phyloP scores from a whole-genome alignment of 2,329 filamentous ascomycete genomes.

The Zalaria sp. region DNA sequence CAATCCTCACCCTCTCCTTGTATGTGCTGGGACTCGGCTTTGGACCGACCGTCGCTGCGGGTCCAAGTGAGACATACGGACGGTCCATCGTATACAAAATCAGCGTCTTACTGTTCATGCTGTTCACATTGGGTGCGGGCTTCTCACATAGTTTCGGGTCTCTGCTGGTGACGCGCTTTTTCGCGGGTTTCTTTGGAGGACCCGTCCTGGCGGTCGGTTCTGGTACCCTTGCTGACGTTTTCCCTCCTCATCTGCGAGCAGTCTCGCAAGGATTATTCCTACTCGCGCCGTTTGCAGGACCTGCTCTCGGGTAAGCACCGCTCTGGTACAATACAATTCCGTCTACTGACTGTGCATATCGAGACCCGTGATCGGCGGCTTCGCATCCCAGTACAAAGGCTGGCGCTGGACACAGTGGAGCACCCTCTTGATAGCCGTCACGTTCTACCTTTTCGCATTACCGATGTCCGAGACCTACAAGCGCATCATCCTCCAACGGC shows the following conservation, averaged over 20 bases:
- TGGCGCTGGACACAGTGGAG: slow-evolving; percentile 32
- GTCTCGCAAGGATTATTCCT: slow-evolving; percentile 22
- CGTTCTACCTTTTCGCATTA: slow-evolving; percentile 22
- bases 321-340: no score
- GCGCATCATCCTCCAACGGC: slow-evolving; percentile 27
- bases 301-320: slow-evolving; percentile 18
- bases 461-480: slow-evolving; percentile 44
- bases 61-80: slow-evolving; percentile 57
- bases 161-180: slow-evolving; percentile 51
- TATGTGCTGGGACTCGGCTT: slow-evolving; percentile 52
- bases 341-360: no score
- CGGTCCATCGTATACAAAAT: slow-evolving; percentile 56
- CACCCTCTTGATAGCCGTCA: no score
- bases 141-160: slow-evolving; percentile 51
- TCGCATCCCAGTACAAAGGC: slow-evolving; percentile 24
- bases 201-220: slow-evolving; percentile 27
- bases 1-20: slow-evolving; percentile 44
- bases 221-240: slow-evolving; percentile 27
- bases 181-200: slow-evolving; percentile 18
- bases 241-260: slow-evolving; percentile 18
- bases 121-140: slow-evolving; percentile 28
- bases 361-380: slow-evolving; percentile 28
- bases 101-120: slow-evolving; percentile 49
- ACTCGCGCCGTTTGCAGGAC: slow-evolving; percentile 26
- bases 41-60: slow-evolving; percentile 59